Percentiles rank a stretch among this genome's conserved stretches.
phyloP scores from a whole-genome alignment of 495 filamentous ascomycete genomes.

The Aspergillus steynii region DNA sequence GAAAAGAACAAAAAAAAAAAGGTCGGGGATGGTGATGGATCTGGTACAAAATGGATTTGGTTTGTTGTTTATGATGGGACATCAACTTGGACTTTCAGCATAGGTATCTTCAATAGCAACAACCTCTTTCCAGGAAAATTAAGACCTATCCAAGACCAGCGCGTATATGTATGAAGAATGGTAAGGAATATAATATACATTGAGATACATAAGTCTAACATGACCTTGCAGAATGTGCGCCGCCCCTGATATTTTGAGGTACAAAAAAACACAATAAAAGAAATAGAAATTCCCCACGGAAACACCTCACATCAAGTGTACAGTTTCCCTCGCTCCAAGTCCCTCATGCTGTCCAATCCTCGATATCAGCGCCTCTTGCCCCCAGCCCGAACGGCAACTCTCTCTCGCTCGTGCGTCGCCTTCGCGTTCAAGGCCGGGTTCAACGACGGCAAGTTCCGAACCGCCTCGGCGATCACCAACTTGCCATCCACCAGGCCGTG shows the following conservation, averaged over 20 bases:
- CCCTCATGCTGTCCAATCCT: constrained; percentile 15
- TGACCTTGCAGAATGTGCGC: constrained; percentile 37
- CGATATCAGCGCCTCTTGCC: constrained; percentile 25
- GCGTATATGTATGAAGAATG: constrained; percentile 17
- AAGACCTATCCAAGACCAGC: too few species aligned
- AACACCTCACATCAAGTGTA: constrained; percentile 27
- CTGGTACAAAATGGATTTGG: not conserved
- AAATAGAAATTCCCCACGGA: constrained; percentile 23
- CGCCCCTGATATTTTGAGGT: constrained; percentile 37
- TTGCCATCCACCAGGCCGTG: constrained; percentile 40
- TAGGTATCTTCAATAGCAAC: too few species aligned
- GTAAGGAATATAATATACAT: constrained; percentile 42
- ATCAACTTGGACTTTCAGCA: too few species aligned
- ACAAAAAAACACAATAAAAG: constrained; percentile 22
- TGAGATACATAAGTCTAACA: constrained; percentile 34
- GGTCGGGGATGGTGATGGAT: not conserved
- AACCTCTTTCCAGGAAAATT: not conserved
- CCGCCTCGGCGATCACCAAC: constrained; percentile 34
- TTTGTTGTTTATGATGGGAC: not conserved
- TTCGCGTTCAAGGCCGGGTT: constrained; percentile 36
- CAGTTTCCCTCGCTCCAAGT: constrained; percentile 15
- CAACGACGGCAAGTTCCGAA: constrained; percentile 33
- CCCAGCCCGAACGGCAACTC: constrained; percentile 37
- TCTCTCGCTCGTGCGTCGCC: constrained; percentile 40
- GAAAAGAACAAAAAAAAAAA: constrained; percentile 2